phyloP scores from a whole-genome alignment of 2,329 filamentous ascomycete species.

The Sclerotiophoma versabilis region DNA sequence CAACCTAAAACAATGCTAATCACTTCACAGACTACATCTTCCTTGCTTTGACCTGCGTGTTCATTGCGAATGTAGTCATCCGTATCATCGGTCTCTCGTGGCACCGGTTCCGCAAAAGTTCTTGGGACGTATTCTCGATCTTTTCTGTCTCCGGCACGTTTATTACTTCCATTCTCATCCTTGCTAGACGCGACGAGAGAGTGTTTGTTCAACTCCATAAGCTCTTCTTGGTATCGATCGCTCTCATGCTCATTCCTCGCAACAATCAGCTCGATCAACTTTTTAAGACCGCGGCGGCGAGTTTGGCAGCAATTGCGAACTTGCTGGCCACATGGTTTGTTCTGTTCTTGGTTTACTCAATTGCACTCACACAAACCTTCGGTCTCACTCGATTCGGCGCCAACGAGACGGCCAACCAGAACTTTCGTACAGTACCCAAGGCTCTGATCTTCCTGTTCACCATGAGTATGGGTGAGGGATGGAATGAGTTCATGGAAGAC shows the following conservation, averaged over 20 bases:
- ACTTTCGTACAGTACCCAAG: slow-evolving; percentile 93
- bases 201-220: slow-evolving; percentile 88
- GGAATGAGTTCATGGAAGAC: slow-evolving; percentile 98
- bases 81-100: slow-evolving; percentile 89
- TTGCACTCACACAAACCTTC: slow-evolving; percentile 94
- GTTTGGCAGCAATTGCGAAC: slow-evolving; percentile 88
- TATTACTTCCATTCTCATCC: slow-evolving; percentile 77
- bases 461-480: slow-evolving; percentile 92
- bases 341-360: slow-evolving; percentile 93
- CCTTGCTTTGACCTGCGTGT: slow-evolving; percentile 80
- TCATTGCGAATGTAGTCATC: slow-evolving; percentile 81
- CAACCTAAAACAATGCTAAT: slow-evolving; percentile 16
- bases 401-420: slow-evolving; percentile 78
- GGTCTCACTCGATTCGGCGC: slow-evolving; percentile 87
- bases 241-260: slow-evolving; percentile 88
- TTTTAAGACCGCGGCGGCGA: slow-evolving; percentile 97
- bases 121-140: slow-evolving; percentile 93
- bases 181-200: slow-evolving; percentile 63
- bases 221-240: slow-evolving; percentile 88
- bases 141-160: slow-evolving; percentile 81
- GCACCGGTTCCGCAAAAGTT: slow-evolving; percentile 88
- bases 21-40: slow-evolving; percentile 71
- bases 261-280: slow-evolving; percentile 98
- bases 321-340: slow-evolving; percentile 96
- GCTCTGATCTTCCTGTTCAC: slow-evolving; percentile 92